Evolutionary conservation across 169 alveolate species (phyloP), one percentile per base, ranked within the genome.

Genomic region (Plasmodium sp.): DNA sequence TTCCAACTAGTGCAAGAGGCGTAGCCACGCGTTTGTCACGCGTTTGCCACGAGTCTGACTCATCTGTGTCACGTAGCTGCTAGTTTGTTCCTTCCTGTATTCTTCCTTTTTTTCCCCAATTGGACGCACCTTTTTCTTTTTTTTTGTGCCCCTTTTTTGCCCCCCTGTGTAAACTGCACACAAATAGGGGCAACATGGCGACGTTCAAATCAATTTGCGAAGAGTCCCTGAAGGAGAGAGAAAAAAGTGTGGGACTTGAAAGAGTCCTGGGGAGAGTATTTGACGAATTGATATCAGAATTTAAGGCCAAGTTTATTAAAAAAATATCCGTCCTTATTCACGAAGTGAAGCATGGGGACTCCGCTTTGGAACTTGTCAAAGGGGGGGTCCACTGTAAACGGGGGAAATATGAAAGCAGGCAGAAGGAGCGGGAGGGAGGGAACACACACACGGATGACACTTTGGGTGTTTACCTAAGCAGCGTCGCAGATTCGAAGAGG

Each of bases 241-340:
- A 75, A 33, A n/a, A 56, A 58, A 5, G 6, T 33, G 22, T 18
- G n/a, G 74, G 84, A 43, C 45, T 86, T 77, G 88, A 75, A 48
- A 54, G 27, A 3, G 56, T 86, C 16, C 41, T 86, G 34, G 88
- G 71, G 36, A 75, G 16, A 72, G 51, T 80, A 86, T 86, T 86
- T 86, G 94, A 86, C 33, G 94, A 86, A 33, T 79, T 86, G 67
- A 86, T 86, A 4, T 36, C 34, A 9, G 94, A 86, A 10, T 86
- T 86, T 75, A 86, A 58, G 71, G 81, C n/a, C 45, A 86, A 86
- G 72, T 86, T 86, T 58, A 56, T 86, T 41, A 67, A 72, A 39
- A 86, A 86, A 58, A 54, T 86, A 79, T 72, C 82, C 10, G 45
- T 22, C 62, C 51, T 77, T 77, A 56, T 86, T 16, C 51, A 75